These are phyloP conservation scores for Hygrophorus russula DNA, from an alignment of 768 basidiomycete genomes.

Conservation along the genomic window DNA sequence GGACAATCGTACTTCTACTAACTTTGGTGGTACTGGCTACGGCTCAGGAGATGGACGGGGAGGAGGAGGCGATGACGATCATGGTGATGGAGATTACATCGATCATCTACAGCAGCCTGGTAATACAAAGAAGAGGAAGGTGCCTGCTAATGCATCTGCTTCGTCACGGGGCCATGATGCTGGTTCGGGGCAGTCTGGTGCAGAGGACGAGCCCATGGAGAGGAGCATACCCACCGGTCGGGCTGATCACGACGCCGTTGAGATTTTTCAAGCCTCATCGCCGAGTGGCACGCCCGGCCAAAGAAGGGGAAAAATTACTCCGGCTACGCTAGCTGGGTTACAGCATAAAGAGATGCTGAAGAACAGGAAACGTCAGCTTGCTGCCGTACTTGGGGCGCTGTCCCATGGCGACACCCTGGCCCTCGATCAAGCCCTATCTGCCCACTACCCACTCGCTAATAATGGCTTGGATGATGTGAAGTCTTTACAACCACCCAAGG, in stretches of 20 bases:
- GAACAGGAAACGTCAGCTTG: slow-evolving; percentile 58
- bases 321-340: slow-evolving; percentile 55
- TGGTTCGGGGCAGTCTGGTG: slow-evolving; percentile 10
- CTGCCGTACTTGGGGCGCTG: slow-evolving; percentile 55
- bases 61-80: slow-evolving; percentile 28
- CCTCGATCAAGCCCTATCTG: slow-evolving; percentile 67
- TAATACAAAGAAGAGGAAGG: slow-evolving; percentile 85
- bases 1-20: slow-evolving; percentile 1
- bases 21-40: slow-evolving; percentile 5
- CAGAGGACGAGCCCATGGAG: slow-evolving; percentile 19
- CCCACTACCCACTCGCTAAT: slow-evolving; percentile 24
- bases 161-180: slow-evolving; percentile 34
- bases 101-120: slow-evolving; percentile 68
- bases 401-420: slow-evolving; percentile 62
- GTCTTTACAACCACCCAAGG: slow-evolving; percentile 17
- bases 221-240: slow-evolving; percentile 15
- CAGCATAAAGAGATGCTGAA: slow-evolving; percentile 69
- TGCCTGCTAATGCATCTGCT: slow-evolving; percentile 56
- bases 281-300: slow-evolving; percentile 8
- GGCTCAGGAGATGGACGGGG: slow-evolving; percentile 8
- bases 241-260: slow-evolving; percentile 12
- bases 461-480: slow-evolving; percentile 12
- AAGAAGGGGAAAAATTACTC: slow-evolving; percentile 31
- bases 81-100: slow-evolving; percentile 48
- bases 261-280: slow-evolving; percentile 10